Evolutionary conservation across 768 basidiomycete species (phyloP), one percentile per base, ranked within the genome.

Genomic region (Boletus fagicola): DNA sequence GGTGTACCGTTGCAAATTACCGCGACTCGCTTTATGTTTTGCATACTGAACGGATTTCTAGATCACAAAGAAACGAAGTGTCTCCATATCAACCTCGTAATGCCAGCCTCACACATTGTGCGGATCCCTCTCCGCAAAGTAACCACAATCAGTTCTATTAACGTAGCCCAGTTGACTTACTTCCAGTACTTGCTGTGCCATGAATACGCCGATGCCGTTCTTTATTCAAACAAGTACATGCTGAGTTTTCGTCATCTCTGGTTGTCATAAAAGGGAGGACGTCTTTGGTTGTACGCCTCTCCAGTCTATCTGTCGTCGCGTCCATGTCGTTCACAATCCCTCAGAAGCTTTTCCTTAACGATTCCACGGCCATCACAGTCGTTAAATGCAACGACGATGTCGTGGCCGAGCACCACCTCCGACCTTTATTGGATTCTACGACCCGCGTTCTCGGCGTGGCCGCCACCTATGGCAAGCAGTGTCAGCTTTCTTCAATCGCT

Each of bases 391-490:
- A 73, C 15, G 68, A 74, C 30, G 62, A 61, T 51, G 59, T 57
- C 18, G 40, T 80, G 24, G 59, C 26, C n/a, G 30, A 50, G 12
- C 49, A 30, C 9, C 49, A 69, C 13, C 43, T 79, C 26, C 57
- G 62, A 10, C 54, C 54, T 1, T 73, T 83, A 20, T 43, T 75
- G 36, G 53, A 65, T 22, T 62, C 73, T 0, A 51, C 69, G 15
- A 18, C 45, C 11, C 54, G 64, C 22, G 40, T 60, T 26, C 57
- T 80, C 30, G 82, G 82, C 5, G 56, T 83, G 4, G 74, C 82
- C 10, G 77, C 80, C 0, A 67, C 70, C 0, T 81, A 78, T 57
- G 75, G 71, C 4, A 10, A 70, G 0, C 66, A 70, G 7, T 74
- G 74, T 35, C 58, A 62, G 10, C 61, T 83, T 11, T 69, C 66